These are phyloP conservation scores for Komagataea norvegica DNA, from an alignment of 1,139 yeast genomes.

Conservation along the genomic window DNA sequence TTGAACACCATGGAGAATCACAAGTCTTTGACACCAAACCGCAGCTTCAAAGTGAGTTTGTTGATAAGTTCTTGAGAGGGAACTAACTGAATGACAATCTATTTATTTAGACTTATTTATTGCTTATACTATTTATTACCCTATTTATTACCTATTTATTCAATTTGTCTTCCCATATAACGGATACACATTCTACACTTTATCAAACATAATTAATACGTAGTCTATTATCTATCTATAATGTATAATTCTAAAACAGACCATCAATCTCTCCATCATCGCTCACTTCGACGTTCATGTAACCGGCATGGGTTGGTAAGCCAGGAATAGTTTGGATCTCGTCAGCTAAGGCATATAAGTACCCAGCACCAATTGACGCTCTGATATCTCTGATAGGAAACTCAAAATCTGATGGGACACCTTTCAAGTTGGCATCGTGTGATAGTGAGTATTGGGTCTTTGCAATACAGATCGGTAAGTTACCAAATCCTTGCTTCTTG, in stretches of 20 bases:
- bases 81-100: not conserved
- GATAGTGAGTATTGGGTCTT: conserved; percentile 81
- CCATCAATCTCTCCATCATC: conserved; percentile 81
- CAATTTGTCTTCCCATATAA: too few species aligned
- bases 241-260: conserved; percentile 40
- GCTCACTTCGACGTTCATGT: conserved; percentile 78
- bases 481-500: conserved; percentile 65
- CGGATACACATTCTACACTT: too few species aligned
- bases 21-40: conserved; percentile 29
- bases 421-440: conserved; percentile 76
- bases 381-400: conserved; percentile 79
- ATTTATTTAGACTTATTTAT: too few species aligned
- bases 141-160: conserved; percentile 6
- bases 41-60: conserved; percentile 48
- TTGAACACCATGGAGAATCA: conserved; percentile 59
- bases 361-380: conserved; percentile 80
- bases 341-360: conserved; percentile 76
- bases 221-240: conserved; percentile 5
- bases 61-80: conserved; percentile 74
- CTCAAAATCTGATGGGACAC: conserved; percentile 74
- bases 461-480: conserved; percentile 77
- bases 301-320: conserved; percentile 76
- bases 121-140: conserved; percentile 6
- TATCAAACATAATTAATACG: conserved; percentile 8
- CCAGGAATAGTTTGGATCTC: conserved; percentile 86